Base-by-base conservation (phyloP, 306 rosid species). In the Vigna angularis region DNA sequence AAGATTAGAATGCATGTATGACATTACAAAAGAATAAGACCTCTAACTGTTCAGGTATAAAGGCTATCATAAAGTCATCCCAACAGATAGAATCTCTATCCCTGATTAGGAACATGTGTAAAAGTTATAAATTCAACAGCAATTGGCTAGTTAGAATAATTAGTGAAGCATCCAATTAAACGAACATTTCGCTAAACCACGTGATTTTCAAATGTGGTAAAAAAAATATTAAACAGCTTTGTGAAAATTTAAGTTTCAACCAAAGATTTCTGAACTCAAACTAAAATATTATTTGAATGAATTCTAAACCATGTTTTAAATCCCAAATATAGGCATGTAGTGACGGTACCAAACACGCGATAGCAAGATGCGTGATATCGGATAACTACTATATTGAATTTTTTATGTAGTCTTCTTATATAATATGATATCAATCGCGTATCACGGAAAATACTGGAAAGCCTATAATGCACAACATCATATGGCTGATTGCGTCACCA, bases 1-100 rank as follows among this genome's bases (percentile, higher is more conserved):
- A 62, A 61, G 15, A 47, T 76, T 34, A 57, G 24, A 26, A 45
- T 49, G 76, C 32, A 67, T 42, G 36, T 13, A 75, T 68, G 65
- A 26, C 65, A 59, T 28, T 7, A 59, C 66, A 13, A 36, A 59
- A 13, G 66, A 55, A 55, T 26, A 20, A 11, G 62, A 20, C 32
- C 62, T 55, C 15, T 55, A 3, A 55, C 32, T 20, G 11, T 55
- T 55, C 2, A 8, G 24, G 26, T 17, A 52, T 52, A 52, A 17
- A 52, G 24, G 58, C 24, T 17, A 22, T 57, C 32, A 56, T 56
- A 24, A 56, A 22, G 57, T n/a, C 63, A 57, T 24, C 16, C 15
- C 64, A 11, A 22, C 16, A 1, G 57, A 52, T n/a, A 55, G 26
- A 16, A 52, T 26, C 34, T 53, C 20, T 26, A 58, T 24, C n/a